Percentiles rank a stretch among this genome's conserved stretches.
These are phyloP conservation scores for Saccharomyces hybrid DNA, from an alignment of 1,139 yeast genomes.

Conservation along the genomic window DNA sequence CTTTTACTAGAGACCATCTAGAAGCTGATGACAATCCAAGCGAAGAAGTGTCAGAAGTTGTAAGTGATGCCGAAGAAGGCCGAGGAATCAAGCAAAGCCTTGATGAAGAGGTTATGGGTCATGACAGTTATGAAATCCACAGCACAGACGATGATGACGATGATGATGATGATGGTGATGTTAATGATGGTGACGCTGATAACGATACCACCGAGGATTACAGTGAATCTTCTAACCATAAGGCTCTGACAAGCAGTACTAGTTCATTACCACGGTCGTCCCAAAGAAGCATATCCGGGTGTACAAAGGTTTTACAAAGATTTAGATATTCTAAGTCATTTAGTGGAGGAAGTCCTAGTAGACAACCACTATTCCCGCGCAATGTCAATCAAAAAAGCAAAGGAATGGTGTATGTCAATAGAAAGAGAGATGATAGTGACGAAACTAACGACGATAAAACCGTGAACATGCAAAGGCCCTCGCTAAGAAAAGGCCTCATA, in stretches of 20 bases:
- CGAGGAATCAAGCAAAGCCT: not conserved
- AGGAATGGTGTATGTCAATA: slow-evolving; percentile 9
- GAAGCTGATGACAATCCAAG: slow-evolving; percentile 5
- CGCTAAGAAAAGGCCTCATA: not conserved
- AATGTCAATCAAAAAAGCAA: slow-evolving; percentile 6
- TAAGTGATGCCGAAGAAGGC: slow-evolving; percentile 24
- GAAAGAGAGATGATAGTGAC: not conserved
- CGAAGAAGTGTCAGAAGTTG: not conserved
- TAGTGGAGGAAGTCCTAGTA: not conserved
- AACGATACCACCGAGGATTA: not conserved
- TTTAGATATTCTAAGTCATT: slow-evolving; percentile 11
- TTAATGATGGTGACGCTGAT: too few relatives aligned
- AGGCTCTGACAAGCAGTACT: not conserved
- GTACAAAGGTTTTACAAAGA: slow-evolving; percentile 7
- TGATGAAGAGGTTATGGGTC: not conserved
- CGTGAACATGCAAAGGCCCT: not conserved
- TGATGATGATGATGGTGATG: not conserved
- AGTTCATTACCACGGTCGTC: slow-evolving; percentile 3
- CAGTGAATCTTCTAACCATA: not conserved
- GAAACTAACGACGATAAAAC: not conserved
- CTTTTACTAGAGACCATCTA: slow-evolving; percentile 31
- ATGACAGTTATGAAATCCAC: not conserved
- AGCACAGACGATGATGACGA: slow-evolving; percentile 1
- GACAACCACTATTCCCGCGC: slow-evolving; percentile 1
- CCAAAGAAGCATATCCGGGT: slow-evolving; percentile 2